Base-by-base conservation (phyloP, 768 basidiomycete species). In the Lepiota venenata region DNA sequence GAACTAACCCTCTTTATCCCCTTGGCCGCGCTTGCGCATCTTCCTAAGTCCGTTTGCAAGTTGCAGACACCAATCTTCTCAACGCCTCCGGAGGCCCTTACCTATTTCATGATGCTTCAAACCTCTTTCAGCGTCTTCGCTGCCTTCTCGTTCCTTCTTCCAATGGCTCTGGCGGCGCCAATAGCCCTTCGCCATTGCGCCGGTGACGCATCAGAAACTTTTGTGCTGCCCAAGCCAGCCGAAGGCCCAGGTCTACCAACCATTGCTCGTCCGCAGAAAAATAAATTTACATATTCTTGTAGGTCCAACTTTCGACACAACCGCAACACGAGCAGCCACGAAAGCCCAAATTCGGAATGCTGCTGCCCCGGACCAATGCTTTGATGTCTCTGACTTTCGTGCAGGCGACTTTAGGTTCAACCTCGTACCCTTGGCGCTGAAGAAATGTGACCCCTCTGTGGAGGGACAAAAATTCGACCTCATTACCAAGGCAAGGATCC, bases 381-480 rank as follows among this genome's bases (percentile, higher is more conserved):
- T 68, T 50, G 63, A 68, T 39, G 63, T 64, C 37, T 66, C 67
- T 6, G 60, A 70, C 59, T 68, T 71, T 61, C 59, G 61, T 18
- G 62, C 64, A 50, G 66, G 64, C 16, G 66, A 67, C 44, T 64
- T 63, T 43, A 58, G 66, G 29, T 67, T 67, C 56, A 70, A 71
- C 59, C 64, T 71, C 40, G 65, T 71, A 39, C 66, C 66, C 42
- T 39, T 69, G 16, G 56, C 62, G 3, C 20, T 66, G 37, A 63
- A 64, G 57, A 51, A 52, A 15, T 69, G 70, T 51, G 63, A 69
- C 40, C 32, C 61, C 4, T 50, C 52, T 9, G 56, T 63, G 4
- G 66, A 61, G 7, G 67, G 63, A 4, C 69, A 71, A 51, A 65
- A 66, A 54, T 71, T 66, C 39, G 70, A 71, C 52, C 59, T 71